These are phyloP conservation scores for Russula emetica DNA, from an alignment of 768 basidiomycete genomes.

Conservation along the genomic window DNA sequence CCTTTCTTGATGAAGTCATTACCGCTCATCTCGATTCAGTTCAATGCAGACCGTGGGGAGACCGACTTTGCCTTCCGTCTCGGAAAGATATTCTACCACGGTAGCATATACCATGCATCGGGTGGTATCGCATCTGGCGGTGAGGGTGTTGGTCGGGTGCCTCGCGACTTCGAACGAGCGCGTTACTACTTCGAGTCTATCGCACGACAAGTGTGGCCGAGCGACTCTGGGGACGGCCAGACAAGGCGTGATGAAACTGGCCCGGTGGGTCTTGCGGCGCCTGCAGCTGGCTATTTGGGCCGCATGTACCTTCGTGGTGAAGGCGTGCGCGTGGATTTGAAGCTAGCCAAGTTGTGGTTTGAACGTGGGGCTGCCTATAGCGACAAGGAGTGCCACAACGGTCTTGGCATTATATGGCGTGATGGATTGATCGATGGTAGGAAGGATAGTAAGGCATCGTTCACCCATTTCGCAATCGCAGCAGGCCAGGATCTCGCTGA, in stretches of 20 bases:
- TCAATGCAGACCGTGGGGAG: constrained; percentile 92
- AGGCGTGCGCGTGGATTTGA: constrained; percentile 73
- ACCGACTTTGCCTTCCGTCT: constrained; percentile 85
- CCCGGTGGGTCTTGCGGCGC: constrained; percentile 55
- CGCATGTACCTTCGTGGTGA: constrained; percentile 94
- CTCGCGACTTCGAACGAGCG: constrained; percentile 72
- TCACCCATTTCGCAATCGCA: constrained; percentile 67
- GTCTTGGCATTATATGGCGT: constrained; percentile 85
- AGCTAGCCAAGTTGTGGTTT: constrained; percentile 88
- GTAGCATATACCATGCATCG: constrained; percentile 75
- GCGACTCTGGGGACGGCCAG: constrained; percentile 60
- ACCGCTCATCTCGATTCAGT: constrained; percentile 44
- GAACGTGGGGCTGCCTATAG: constrained; percentile 76
- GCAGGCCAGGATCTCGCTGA: constrained; percentile 88
- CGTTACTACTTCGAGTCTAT: constrained; percentile 80
- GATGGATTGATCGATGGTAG: constrained; percentile 76
- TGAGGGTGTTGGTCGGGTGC: constrained; percentile 88
- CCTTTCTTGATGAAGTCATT: not conserved
- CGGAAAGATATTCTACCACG: constrained; percentile 95
- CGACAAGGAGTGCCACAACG: constrained; percentile 87
- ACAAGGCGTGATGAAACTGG: constrained; percentile 35
- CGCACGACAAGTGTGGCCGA: constrained; percentile 82
- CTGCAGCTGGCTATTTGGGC: constrained; percentile 84
- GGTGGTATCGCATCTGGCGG: constrained; percentile 85
- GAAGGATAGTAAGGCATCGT: constrained; percentile 58